phyloP scores from a whole-genome alignment of 345 rosid genomes.

The Salix suchowensis region DNA sequence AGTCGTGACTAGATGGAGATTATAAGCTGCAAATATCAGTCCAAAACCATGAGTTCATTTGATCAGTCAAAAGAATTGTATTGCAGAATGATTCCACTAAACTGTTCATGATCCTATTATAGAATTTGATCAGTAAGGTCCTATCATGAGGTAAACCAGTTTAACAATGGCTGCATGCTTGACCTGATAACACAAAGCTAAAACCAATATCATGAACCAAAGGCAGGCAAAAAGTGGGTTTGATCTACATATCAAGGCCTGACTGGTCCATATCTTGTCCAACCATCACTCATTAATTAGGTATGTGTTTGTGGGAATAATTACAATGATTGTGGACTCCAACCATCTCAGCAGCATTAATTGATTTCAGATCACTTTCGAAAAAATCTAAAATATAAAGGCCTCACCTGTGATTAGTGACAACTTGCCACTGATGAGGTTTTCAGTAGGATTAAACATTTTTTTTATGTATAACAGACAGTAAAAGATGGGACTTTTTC shows the following conservation, averaged over 20 bases:
- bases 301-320: neutral
- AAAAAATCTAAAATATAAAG: constrained; percentile 2
- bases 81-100: neutral
- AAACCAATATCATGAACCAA: neutral
- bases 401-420: constrained; percentile 7
- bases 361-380: constrained; percentile 1
- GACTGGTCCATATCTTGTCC: neutral
- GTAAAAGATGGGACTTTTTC: neutral
- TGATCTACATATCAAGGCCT: neutral
- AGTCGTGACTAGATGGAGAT: neutral
- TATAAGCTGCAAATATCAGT: neutral
- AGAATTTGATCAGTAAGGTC: neutral
- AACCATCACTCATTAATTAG: neutral
- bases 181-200: neutral
- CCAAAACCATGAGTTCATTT: neutral
- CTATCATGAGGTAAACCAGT: neutral
- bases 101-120: neutral
- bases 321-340: neutral
- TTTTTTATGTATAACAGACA: constrained; percentile 6
- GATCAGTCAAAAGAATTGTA: neutral
- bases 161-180: neutral
- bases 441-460: constrained; percentile 4
- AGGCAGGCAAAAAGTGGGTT: neutral
- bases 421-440: neutral
- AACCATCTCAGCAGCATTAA: neutral